Conservation (phyloP, 1,284 basidiomycete species). For the Leucocoprinus gongylophorus region DNA sequence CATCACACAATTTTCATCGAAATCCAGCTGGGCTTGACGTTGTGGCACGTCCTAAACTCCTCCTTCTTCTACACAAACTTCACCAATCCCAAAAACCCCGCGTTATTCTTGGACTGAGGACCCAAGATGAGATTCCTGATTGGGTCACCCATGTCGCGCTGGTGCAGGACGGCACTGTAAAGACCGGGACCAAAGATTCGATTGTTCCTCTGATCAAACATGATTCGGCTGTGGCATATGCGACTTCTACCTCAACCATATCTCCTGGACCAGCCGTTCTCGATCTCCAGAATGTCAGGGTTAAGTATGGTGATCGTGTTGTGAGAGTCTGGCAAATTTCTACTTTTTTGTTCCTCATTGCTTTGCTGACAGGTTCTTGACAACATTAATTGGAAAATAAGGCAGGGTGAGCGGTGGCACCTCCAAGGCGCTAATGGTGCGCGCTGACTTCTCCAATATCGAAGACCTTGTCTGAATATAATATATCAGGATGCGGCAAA, state of each 20-base stretch:
- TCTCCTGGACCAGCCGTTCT: conserved; percentile 33
- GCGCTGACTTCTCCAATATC: conserved; percentile 14
- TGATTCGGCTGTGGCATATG: conserved; percentile 30
- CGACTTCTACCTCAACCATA: neutral
- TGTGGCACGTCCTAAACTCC: conserved; percentile 48
- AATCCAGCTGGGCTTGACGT: conserved; percentile 69
- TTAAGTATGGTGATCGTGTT: conserved; percentile 61
- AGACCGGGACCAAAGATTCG: conserved; percentile 26
- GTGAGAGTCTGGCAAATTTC: conserved; percentile 29
- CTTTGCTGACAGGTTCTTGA: conserved; percentile 51
- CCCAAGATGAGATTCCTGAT: conserved; percentile 74
- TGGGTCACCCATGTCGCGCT: conserved; percentile 49
- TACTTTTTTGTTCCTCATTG: neutral
- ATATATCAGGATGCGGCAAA: conserved; percentile 76
- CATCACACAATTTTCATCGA: neutral
- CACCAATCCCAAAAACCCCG: conserved; percentile 48
- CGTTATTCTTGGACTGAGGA: conserved; percentile 74
- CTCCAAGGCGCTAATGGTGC: conserved; percentile 81
- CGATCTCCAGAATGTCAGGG: conserved; percentile 58
- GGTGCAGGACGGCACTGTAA: conserved; percentile 17
- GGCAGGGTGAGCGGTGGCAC: conserved; percentile 79
- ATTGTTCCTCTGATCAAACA: conserved; percentile 61
- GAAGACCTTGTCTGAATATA: too few relatives aligned
- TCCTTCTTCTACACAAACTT: conserved; percentile 51
- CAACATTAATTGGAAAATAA: conserved; percentile 74